A percentile compares a stretch with the other conserved stretches of the same genome.
phyloP scores from a whole-genome alignment of 257 asterid species.

The Gentiana straminea region DNA sequence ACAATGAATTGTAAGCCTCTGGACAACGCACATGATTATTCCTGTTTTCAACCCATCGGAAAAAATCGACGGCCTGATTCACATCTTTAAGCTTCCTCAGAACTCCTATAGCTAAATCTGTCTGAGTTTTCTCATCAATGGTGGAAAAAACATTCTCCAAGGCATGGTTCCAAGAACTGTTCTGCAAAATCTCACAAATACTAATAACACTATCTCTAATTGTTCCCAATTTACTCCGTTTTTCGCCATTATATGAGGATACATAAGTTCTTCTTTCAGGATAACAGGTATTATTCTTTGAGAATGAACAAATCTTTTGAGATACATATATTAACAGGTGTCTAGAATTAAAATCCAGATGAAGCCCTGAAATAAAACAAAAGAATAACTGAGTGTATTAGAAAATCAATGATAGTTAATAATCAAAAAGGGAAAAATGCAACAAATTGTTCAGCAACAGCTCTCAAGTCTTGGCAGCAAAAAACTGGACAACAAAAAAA shows the following conservation, averaged over 20 bases:
- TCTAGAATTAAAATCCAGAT: conserved; percentile 22
- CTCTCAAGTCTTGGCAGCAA: neutral
- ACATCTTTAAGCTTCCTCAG: conserved; percentile 61
- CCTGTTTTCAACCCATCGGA: conserved; percentile 58
- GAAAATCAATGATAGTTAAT: neutral
- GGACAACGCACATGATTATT: conserved; percentile 39
- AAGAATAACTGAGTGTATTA: neutral
- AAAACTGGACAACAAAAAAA: neutral
- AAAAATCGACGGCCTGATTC: conserved; percentile 42
- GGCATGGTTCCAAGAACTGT: conserved; percentile 55
- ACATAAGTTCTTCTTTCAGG: conserved; percentile 18
- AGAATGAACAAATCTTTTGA: conserved; percentile 20
- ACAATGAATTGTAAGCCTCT: conserved; percentile 61
- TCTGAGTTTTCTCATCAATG: conserved; percentile 31
- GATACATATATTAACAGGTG: conserved; percentile 18
- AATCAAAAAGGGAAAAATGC: neutral
- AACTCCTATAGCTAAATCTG: conserved; percentile 56
- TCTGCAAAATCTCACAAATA: conserved; percentile 44
- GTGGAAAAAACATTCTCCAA: conserved; percentile 47
- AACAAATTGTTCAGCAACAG: too few relatives aligned
- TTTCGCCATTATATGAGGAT: conserved; percentile 17
- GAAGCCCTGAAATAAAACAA: conserved; percentile 31
- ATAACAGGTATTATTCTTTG: conserved; percentile 23
- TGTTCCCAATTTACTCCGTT: conserved; percentile 22
- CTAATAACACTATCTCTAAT: conserved; percentile 24